Percentiles rank a stretch among this genome's conserved stretches.
phyloP scores from a whole-genome alignment of 208 protist genomes.

The Crithidia sp. region DNA sequence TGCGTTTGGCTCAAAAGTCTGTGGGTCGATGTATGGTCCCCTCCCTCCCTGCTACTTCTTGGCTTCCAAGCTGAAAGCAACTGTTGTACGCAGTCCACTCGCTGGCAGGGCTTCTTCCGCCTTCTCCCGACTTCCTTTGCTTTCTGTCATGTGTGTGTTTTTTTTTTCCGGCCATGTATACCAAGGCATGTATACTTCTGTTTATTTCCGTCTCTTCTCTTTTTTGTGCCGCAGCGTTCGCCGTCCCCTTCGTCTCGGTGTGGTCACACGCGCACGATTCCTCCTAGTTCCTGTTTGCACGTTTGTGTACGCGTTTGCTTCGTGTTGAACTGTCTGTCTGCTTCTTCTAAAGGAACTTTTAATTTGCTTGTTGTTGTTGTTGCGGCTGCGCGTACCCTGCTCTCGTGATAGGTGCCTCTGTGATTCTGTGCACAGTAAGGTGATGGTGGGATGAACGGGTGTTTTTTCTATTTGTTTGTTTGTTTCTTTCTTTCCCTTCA shows the following conservation, averaged over 20 bases:
- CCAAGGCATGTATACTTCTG: not conserved
- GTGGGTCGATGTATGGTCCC: too few species aligned
- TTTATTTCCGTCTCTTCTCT: not conserved
- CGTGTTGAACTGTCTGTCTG: not conserved
- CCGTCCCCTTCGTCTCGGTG: too few species aligned
- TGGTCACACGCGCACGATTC: too few species aligned
- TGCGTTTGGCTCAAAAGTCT: too few species aligned
- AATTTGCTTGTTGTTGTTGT: not conserved
- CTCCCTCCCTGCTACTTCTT: not conserved
- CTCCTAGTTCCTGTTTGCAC: too few species aligned
- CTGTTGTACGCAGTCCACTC: too few species aligned
- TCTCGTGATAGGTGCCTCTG: too few species aligned
- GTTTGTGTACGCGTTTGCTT: too few species aligned
- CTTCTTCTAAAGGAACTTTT: not conserved
- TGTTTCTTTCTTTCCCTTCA: not conserved
- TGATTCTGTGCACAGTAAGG: too few species aligned
- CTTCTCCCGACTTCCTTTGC: not conserved
- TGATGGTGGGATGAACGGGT: not conserved
- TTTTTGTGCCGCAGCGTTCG: not conserved
- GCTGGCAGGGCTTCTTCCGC: not conserved
- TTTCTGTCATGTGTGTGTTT: conserved; percentile 9
- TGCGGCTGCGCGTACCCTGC: not conserved
- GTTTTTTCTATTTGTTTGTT: not conserved
- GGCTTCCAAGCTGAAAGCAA: too few species aligned
- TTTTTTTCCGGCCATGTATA: not conserved